Evolutionary conservation across 2,329 filamentous ascomycete species (phyloP).

Genomic region (Fusarium bulbicola): DNA sequence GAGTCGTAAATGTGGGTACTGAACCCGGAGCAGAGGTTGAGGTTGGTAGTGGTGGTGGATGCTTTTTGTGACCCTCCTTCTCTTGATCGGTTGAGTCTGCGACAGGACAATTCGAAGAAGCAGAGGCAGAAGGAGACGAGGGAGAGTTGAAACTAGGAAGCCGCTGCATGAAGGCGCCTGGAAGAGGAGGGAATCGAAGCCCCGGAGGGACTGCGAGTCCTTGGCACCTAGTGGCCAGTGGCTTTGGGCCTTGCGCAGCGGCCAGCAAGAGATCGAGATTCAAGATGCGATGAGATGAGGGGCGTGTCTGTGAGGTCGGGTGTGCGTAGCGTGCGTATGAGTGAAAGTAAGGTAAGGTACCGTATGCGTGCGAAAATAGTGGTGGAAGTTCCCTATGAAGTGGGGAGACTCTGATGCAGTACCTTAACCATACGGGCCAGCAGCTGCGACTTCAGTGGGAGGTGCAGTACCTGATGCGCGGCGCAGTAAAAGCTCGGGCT

Average conservation of each 20-base stretch:
- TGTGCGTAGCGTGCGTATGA: conserved; percentile 23
- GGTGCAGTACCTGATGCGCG: conserved; percentile 14
- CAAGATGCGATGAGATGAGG: conserved; percentile 40
- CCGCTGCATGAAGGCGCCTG: conserved; percentile 47
- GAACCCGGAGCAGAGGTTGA: conserved; percentile 13
- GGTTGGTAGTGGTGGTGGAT: conserved; percentile 1
- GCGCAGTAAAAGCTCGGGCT: conserved; percentile 25
- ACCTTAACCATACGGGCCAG: not conserved
- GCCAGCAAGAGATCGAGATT: conserved; percentile 45
- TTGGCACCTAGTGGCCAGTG: conserved; percentile 38
- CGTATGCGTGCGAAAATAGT: conserved; percentile 21
- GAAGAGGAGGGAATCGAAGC: conserved; percentile 40
- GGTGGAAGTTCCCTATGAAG: conserved; percentile 23
- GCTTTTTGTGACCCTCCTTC: conserved; percentile 18
- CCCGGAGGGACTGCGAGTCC: conserved; percentile 42
- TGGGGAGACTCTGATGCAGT: conserved; percentile 15
- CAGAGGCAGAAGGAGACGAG: conserved; percentile 25
- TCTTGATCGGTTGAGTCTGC: conserved; percentile 28
- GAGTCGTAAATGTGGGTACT: conserved; percentile 16
- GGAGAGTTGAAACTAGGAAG: conserved; percentile 36
- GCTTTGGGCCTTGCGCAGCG: conserved; percentile 35
- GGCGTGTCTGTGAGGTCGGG: conserved; percentile 29
- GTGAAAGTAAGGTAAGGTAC: conserved; percentile 7
- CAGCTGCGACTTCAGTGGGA: not conserved
- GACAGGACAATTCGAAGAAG: conserved; percentile 14